Evolutionary conservation across 2,329 filamentous ascomycete genomes (phyloP), one percentile per base, ranked within the genome.

Genomic region (Trichoderma gracile): DNA sequence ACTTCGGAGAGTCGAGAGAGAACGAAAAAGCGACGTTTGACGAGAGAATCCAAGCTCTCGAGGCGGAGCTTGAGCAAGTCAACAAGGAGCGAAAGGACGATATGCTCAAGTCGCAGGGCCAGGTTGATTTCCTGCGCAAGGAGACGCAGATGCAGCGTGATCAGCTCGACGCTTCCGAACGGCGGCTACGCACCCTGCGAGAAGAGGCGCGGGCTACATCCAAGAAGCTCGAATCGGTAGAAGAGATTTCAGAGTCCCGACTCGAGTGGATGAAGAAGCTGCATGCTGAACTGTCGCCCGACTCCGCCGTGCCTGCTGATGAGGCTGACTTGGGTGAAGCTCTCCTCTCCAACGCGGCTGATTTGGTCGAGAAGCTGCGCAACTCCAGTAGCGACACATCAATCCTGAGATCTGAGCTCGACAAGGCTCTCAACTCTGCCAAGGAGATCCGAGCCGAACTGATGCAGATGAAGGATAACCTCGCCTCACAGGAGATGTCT

Each of bases 1-100:
- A 92, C 66, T 86, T 94, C 62, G 84, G 92, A 47, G 92, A 92
- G 70, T 93, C 90, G 46, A 86, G 91, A 49, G 92, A 97, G 69
- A 89, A 96, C 69, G 91, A 95, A 71, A 91, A 88, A 71, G 86
- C 85, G 4, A 84, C 84, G 2, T 83, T 88, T 50, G 89, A 94
- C 67, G 86, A 89, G 53, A 88, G 83, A 65, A 80, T 93, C 38
- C 86, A 86, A 52, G 80, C 82, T 9, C 82, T 97, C 1, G 86
- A 93, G 71, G 80, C 84, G 17, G 90, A 97, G 70, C 78, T 96
- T 17, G 86, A 91, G 63, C 84, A 82, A 56, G 75, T 89, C 17
- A 81, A 79, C 42, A 84, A 84, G 66, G 83, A 88, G 66, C 80
- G 81, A 67, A 79, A 80, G 46, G 86, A 88, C 43, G 85, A 87